Conservation (phyloP, 352 stramenopile genomes). For the Globisporangium abappressorium region DNA sequence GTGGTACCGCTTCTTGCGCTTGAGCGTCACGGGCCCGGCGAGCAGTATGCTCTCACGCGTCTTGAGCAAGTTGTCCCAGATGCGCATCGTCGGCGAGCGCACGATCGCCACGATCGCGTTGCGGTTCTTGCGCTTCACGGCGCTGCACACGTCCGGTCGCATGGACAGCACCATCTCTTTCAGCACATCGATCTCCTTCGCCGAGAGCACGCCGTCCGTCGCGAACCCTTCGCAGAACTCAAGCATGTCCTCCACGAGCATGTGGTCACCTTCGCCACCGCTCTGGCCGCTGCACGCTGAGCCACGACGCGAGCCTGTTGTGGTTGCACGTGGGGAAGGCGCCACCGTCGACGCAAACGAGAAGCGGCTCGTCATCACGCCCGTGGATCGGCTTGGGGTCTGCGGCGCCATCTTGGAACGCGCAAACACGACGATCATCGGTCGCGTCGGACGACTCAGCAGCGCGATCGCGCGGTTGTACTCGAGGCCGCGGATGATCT, state of each 20-base stretch:
- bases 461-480: slow-evolving; percentile 82
- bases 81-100: slow-evolving; percentile 76
- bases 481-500: slow-evolving; percentile 74
- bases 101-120: slow-evolving; percentile 83
- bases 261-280: slow-evolving; percentile 50
- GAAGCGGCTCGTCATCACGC: slow-evolving; percentile 57
- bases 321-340: slow-evolving; percentile 44
- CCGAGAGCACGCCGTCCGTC: slow-evolving; percentile 45
- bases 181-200: slow-evolving; percentile 67
- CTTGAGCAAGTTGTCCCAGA: slow-evolving; percentile 83
- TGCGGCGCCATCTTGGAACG: slow-evolving; percentile 59
- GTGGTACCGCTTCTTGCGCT: slow-evolving; percentile 85
- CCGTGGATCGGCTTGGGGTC: slow-evolving; percentile 53
- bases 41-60: slow-evolving; percentile 80
- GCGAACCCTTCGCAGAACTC: slow-evolving; percentile 76
- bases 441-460: slow-evolving; percentile 55
- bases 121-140: slow-evolving; percentile 77
- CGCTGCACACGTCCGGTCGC: slow-evolving; percentile 68
- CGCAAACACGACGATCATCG: slow-evolving; percentile 82
- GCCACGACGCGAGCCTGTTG: slow-evolving; percentile 30
- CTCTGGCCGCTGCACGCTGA: slow-evolving; percentile 47
- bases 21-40: slow-evolving; percentile 71
- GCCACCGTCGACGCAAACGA: slow-evolving; percentile 73
- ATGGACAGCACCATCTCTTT: slow-evolving; percentile 79
- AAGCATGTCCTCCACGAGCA: slow-evolving; percentile 82